Base-by-base conservation (phyloP, 371 early-diverging fungal genomes). In the Dichotomocladium elegans region DNA sequence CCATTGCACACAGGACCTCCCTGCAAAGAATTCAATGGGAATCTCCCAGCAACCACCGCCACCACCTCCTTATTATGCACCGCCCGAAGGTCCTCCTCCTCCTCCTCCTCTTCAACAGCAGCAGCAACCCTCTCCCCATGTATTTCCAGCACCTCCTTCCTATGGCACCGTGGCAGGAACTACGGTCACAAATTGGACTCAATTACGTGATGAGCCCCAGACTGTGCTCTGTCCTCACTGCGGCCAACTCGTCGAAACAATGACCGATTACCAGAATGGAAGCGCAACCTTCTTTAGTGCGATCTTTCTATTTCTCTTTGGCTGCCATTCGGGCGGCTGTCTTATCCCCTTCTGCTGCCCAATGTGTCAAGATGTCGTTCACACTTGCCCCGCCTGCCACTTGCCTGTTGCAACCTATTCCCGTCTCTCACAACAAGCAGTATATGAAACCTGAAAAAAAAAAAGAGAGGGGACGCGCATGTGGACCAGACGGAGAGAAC, bases 271-370 rank as follows among this genome's bases (percentile, higher is more conserved):
- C n/a, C 17, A 53, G 6, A 47, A 21, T 14, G 58, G 58, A 7
- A 47, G 48, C 27, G 53, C 52, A 4, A 35, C 37, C 29, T 27
- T 41, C 2, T 35, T 58, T 9, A 52, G 47, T 24, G 47, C 53
- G 0, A 4, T 52, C 3, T 25, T 30, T 2, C 41, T 58, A 1
- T 58, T 47, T 35, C 22, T 51, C 1, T 47, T 47, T 37, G 52
- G 58, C 8, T 52, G 53, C 24, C 52, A 52, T 30, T 48, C 50
- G 6, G 58, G 58, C 26, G 28, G 47, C n/a, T 58, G 58, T 42
- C 41, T 58, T 14, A 31, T 58, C 17, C 58, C 58, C 3, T 58
- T 47, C 19, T 58, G 58, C 26, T 31, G 27, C 24, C 53, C 53
- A 12, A 25, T 41, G 40, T 53, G 52, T 41, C 29, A 58, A 47